Base-by-base conservation (phyloP, 192 early-diverging fungal genomes). In the Linnemannia schmuckeri region DNA sequence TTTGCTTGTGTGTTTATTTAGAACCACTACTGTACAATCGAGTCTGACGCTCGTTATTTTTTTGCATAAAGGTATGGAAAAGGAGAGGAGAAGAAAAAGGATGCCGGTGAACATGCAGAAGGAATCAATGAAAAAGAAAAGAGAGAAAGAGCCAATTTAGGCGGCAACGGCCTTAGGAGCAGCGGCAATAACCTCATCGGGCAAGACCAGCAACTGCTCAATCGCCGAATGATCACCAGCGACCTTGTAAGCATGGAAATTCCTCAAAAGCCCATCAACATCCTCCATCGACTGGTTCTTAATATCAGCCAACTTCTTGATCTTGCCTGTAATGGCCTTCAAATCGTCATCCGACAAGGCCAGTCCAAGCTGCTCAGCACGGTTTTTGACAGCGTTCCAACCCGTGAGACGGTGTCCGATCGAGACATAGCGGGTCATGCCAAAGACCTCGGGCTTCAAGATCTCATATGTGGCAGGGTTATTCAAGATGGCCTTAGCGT, bases 321-420 rank as follows among this genome's bases (percentile, higher is more conserved):
- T 99, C 89, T 98, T 95, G 82, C 91, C 91, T 5, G 98, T 99
- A 70, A 99, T 93, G 47, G 89, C 91, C 94, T 99, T 99, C 89
- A 96, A 92, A 76, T 98, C 94, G 22, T 94, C 94, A 87, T 99
- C 98, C 78, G 93, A 95, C 72, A 99, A 87, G 17, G 85, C 89
- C 70, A 99, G 89, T 24, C 94, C 94, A 22, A 99, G 91, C 89
- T 99, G 97, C 83, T 99, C 96, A 22, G 97, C 97, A 82, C 98
- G 96, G 90, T 97, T 97, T 95, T 99, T 99, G 92, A 99, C 98
- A 54, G 98, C 97, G 90, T 99, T 99, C 97, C 98, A 99, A 24
- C 98, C 97, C 3, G 98, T 99, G 66, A 99, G 90, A 72, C 97
- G 96, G 88, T 98, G 98, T 68, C 97, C 97, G 82, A 99, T 99